Evolutionary conservation across 2,329 filamentous ascomycete species (phyloP), one percentile per base, ranked within the genome.

Genomic region (Diaporthe sp.): DNA sequence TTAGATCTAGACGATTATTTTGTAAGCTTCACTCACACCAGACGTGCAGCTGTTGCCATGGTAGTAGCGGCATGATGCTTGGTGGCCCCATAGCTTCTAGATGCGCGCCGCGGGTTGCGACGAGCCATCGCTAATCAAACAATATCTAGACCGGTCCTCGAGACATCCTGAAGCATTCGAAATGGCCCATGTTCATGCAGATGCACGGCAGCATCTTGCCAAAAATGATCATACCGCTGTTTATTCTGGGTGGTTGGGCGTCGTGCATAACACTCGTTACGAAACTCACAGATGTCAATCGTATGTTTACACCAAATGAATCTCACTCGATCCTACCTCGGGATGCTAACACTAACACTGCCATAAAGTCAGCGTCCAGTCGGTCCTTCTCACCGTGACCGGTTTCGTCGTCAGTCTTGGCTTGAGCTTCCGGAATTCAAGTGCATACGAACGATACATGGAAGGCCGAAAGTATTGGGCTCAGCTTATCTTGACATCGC

Each of bases 371-470:
- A 89, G 88, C 61, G 91, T 95, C 77, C 88, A 89, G 81, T 91
- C 88, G n/a, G 88, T 95, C 58, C 87, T 96, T n/a, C 88, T 96
- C 60, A 96, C 94, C 0, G 92, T 96, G n/a, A 91, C 94, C 39
- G 94, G 94, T 92, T 96, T 96, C 85, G 93, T 96, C 75, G 94
- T 96, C 81, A 92, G 93, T 90, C 84, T 96, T 81, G 90, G 93
- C 17, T 87, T 96, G 77, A 95, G 93, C 28, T 95, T 96, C 86
- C 92, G 94, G 72, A 94, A 91, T 77, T 93, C 93, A 0, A 94
- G 94, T 4, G 94, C 94, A 12, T 96, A 96, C 80, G 94, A 96
- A 83, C 90, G 93, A 82, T 87, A 86, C 71, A 81, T 80, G 71
- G 90, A 91, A 72, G 90, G 90, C 12, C 86, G 90, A 28, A 88